These are phyloP conservation scores for Clarireedia hainanense DNA, from an alignment of 2,329 filamentous ascomycete species.

Conservation along the genomic window DNA sequence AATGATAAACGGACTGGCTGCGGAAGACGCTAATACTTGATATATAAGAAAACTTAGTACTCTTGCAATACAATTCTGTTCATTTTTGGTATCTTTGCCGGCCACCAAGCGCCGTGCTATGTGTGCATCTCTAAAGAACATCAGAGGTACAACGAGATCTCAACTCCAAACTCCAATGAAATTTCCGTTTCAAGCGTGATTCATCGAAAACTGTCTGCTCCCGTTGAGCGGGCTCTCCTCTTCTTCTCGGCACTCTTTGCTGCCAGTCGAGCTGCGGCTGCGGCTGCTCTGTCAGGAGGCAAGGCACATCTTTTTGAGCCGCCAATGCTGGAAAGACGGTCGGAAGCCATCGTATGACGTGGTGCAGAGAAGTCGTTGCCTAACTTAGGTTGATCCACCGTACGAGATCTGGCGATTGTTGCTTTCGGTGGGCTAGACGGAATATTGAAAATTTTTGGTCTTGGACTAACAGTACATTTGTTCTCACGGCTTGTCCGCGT, in stretches of 20 bases:
- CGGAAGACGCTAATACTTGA: no score
- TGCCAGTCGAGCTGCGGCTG: slow-evolving; percentile 29
- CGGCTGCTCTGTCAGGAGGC: slow-evolving; percentile 29
- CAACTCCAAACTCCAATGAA: background rate
- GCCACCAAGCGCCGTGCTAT: background rate
- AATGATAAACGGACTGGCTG: no score
- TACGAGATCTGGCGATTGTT: slow-evolving; percentile 15
- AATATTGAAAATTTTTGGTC: slow-evolving; percentile 25
- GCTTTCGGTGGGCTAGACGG: slow-evolving; percentile 25
- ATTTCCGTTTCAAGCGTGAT: background rate
- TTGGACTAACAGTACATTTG: slow-evolving; percentile 17
- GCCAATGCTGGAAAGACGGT: slow-evolving; percentile 15
- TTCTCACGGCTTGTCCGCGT: slow-evolving; percentile 15
- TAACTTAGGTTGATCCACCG: slow-evolving; percentile 13
- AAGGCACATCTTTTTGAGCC: slow-evolving; percentile 19
- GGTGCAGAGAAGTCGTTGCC: slow-evolving; percentile 10
- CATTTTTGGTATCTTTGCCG: no score
- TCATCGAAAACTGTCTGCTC: slow-evolving; percentile 7
- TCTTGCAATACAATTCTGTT: no score
- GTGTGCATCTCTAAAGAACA: background rate
- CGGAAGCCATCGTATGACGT: slow-evolving; percentile 12
- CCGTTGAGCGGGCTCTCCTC: slow-evolving; percentile 15
- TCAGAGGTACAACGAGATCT: background rate
- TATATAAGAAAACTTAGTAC: no score
- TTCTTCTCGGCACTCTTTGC: slow-evolving; percentile 25